Conservation (phyloP, 73 alveolate genomes). For the Paramecium biaurelia region DNA sequence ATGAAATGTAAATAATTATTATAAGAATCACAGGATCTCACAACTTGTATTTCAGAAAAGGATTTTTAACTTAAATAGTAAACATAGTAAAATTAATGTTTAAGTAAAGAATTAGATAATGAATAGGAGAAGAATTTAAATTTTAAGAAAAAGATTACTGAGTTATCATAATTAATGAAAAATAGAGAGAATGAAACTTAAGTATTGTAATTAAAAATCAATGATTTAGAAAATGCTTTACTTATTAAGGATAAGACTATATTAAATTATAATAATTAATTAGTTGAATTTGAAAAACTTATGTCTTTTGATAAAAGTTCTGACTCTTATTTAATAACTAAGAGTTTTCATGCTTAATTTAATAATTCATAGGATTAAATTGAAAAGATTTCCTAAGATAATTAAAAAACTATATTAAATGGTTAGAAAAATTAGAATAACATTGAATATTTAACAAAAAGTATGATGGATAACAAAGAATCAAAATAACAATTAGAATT, state of each 20-base stretch:
- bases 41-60: not conserved
- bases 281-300: not conserved
- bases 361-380: not conserved
- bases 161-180: not conserved
- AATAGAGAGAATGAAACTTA: not conserved
- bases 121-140: not conserved
- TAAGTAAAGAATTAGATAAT: not conserved
- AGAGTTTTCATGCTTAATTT: not conserved
- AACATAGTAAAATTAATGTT: not conserved
- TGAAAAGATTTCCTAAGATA: not conserved
- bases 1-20: not conserved
- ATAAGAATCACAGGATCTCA: not conserved
- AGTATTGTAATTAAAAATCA: not conserved
- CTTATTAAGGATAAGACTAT: not conserved
- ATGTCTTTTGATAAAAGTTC: conserved; percentile 3
- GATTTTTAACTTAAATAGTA: not conserved
- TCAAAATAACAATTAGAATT: not conserved
- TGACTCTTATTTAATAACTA: not conserved
- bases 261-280: not conserved
- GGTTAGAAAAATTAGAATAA: not conserved
- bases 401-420: not conserved
- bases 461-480: not conserved
- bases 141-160: not conserved
- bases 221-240: not conserved
- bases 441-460: not conserved